phyloP scores from a whole-genome alignment of 176 grass and related monocot genomes.

The Eleusine indica region DNA sequence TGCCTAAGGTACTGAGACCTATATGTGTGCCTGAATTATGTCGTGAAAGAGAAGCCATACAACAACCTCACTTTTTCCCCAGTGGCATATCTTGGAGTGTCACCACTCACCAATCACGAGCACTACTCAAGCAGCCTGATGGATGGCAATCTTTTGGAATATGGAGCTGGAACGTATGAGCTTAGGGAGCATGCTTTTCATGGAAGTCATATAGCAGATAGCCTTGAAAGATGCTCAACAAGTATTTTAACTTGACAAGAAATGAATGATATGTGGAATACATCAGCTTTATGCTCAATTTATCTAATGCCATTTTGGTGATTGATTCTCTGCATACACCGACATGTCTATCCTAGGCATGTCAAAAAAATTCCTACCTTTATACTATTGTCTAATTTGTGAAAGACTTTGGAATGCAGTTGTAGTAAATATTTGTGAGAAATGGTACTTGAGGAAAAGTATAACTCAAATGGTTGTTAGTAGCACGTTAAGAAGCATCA shows the following conservation, averaged over 20 bases:
- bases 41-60: neutral
- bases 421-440: neutral
- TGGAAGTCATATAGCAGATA: slow-evolving; percentile 1
- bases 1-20: neutral
- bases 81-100: slow-evolving; percentile 2
- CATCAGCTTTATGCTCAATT: slow-evolving; percentile 2
- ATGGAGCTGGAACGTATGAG: neutral
- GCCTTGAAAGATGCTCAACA: too few relatives aligned
- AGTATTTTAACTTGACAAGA: slow-evolving; percentile 13
- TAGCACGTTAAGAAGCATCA: neutral
- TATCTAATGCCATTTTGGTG: neutral
- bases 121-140: neutral
- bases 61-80: slow-evolving; percentile 20
- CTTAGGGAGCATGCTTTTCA: slow-evolving; percentile 12
- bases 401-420: slow-evolving; percentile 9
- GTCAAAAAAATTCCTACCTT: neutral
- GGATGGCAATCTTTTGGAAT: slow-evolving; percentile 22
- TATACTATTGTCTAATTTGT: neutral
- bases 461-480: neutral
- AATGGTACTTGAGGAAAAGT: neutral
- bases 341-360: neutral
- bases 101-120: slow-evolving; percentile 26
- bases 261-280: too few relatives aligned
- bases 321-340: neutral
- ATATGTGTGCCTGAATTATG: neutral